Percentiles rank a stretch among this genome's conserved stretches.
Conservation (phyloP, 1,284 basidiomycete genomes). For the Tylopilus sp. region DNA sequence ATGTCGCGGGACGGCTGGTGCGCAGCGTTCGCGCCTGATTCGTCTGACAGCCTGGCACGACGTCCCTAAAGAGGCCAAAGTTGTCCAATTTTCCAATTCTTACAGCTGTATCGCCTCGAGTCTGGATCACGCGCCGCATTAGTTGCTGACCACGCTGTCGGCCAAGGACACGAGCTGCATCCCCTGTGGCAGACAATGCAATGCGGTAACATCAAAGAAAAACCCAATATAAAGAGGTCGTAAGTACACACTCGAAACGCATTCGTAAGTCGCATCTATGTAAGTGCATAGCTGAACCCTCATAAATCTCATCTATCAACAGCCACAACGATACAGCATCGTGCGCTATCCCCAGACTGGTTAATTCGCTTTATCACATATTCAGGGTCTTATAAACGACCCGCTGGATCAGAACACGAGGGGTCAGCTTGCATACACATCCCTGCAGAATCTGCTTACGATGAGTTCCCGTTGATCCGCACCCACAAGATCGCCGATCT, state of each 20-base stretch:
- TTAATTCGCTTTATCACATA: conserved; percentile 19
- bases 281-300: conserved; percentile 6
- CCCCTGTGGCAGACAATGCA: background rate
- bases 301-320: conserved; percentile 23
- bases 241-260: conserved; percentile 2
- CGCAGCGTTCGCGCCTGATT: conserved; percentile 13
- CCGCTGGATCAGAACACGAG: conserved; percentile 20
- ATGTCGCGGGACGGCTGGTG: conserved; percentile 7
- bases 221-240: conserved; percentile 7
- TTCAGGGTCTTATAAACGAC: conserved; percentile 32
- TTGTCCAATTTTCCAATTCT: conserved; percentile 14
- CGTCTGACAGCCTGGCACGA: conserved; percentile 10
- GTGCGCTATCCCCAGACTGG: conserved; percentile 10
- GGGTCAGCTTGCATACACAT: conserved; percentile 22
- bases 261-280: conserved; percentile 23
- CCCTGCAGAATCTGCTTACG: conserved; percentile 17
- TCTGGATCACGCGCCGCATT: conserved; percentile 10
- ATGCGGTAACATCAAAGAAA: conserved; percentile 3
- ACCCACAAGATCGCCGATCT: conserved; percentile 60
- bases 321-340: conserved; percentile 6
- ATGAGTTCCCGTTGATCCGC: conserved; percentile 42
- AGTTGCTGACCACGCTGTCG: conserved; percentile 21
- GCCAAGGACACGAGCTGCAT: background rate
- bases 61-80: conserved; percentile 1
- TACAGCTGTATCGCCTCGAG: conserved; percentile 20